Conservation (phyloP, 441 rosid species). For the Adansonia gregorii region DNA sequence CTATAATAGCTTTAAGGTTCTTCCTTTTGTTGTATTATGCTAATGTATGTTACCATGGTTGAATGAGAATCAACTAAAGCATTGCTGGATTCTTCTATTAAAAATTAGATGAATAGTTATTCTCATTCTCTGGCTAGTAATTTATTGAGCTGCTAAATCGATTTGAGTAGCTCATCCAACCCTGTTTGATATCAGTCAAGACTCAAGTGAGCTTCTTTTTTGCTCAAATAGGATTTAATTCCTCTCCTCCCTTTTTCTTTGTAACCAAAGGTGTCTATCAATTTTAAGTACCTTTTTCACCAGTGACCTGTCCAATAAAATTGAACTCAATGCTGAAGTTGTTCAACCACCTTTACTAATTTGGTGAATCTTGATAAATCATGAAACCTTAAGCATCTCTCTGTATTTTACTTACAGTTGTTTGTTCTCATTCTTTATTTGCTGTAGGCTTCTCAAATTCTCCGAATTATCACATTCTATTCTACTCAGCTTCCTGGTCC, state of each 20-base stretch:
- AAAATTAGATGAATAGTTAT: background rate
- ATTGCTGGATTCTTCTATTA: background rate
- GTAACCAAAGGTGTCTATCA: background rate
- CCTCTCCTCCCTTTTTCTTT: background rate
- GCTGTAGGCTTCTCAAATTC: constrained; percentile 78
- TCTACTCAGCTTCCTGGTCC: constrained; percentile 99
- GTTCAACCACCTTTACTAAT: constrained; percentile 2
- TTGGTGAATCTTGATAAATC: background rate
- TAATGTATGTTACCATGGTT: background rate
- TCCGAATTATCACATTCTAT: constrained; percentile 89
- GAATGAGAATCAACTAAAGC: background rate
- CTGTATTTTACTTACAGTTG: background rate
- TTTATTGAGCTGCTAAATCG: background rate
- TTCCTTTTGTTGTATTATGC: background rate
- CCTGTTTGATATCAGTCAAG: background rate
- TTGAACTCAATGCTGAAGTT: background rate
- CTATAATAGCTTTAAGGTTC: background rate
- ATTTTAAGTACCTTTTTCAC: background rate
- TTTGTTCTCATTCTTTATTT: constrained; percentile 14
- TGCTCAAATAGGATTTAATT: background rate
- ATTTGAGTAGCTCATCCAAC: background rate
- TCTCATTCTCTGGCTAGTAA: background rate
- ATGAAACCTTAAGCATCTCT: background rate
- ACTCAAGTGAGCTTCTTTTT: constrained; percentile 3
- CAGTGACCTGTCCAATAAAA: background rate